Conservation (phyloP, 169 alveolate genomes). For the Plasmodium chabaudi region DNA sequence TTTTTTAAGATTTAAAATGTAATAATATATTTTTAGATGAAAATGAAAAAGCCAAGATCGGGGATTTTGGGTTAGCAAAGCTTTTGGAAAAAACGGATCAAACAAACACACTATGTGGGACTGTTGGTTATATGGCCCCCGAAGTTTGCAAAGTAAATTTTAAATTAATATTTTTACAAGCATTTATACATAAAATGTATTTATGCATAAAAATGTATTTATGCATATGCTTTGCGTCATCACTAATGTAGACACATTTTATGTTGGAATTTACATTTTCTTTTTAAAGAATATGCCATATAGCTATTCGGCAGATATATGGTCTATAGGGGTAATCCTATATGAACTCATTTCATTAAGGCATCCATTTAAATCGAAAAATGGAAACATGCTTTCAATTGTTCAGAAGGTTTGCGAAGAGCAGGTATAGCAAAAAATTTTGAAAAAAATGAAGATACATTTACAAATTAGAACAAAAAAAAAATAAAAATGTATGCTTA, state of each 20-base stretch:
- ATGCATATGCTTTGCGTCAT: too few species aligned
- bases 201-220: not conserved
- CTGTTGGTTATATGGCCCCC: conserved; percentile 78
- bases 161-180: not conserved
- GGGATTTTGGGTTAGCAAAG: conserved; percentile 76
- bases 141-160: conserved; percentile 62
- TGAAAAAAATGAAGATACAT: not conserved
- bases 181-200: conserved; percentile 3
- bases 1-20: conserved; percentile 63
- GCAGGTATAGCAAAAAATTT: conserved; percentile 19
- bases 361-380: conserved; percentile 74
- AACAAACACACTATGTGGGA: conserved; percentile 75
- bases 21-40: conserved; percentile 77
- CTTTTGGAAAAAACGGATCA: conserved; percentile 69
- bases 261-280: not conserved
- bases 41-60: conserved; percentile 72
- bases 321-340: conserved; percentile 76
- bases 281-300: conserved; percentile 42
- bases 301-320: conserved; percentile 74
- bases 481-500: not conserved
- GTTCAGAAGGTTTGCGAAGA: conserved; percentile 75
- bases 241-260: not conserved
- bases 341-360: conserved; percentile 72
- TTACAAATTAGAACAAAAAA: not conserved
- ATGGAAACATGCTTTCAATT: conserved; percentile 49